Percentiles rank a stretch among this genome's conserved stretches.
phyloP scores from a whole-genome alignment of 495 filamentous ascomycete species.

The Penicillium psychrofluorescens region DNA sequence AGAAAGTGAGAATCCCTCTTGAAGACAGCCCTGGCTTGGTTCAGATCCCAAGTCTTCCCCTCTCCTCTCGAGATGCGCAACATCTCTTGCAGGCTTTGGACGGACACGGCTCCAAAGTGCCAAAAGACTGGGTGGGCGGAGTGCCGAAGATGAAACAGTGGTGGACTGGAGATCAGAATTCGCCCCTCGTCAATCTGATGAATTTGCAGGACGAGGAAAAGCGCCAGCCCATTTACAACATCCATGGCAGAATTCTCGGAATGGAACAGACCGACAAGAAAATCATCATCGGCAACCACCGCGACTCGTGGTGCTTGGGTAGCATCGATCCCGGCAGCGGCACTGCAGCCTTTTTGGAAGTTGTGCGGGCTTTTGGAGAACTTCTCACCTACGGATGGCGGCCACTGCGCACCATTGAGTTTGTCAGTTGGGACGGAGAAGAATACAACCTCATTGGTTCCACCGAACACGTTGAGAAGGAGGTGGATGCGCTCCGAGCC shows the following conservation, averaged over 20 bases:
- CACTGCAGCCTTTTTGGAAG: conserved; percentile 84
- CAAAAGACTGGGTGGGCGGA: conserved; percentile 68
- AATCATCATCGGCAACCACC: conserved; percentile 88
- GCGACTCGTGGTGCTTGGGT: conserved; percentile 89
- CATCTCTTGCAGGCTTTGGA: conserved; percentile 68
- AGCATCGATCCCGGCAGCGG: conserved; percentile 80
- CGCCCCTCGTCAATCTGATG: conserved; percentile 73
- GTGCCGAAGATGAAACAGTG: conserved; percentile 64
- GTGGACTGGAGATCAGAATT: conserved; percentile 76
- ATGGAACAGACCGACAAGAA: conserved; percentile 76
- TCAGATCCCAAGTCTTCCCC: conserved; percentile 80
- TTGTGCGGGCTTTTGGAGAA: conserved; percentile 75
- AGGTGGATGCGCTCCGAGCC: conserved; percentile 47
- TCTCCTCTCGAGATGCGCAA: conserved; percentile 84
- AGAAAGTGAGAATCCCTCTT: conserved; percentile 52
- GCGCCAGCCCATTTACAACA: conserved; percentile 82
- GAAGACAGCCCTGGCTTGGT: conserved; percentile 66
- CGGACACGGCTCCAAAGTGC: conserved; percentile 64
- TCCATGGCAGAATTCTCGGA: conserved; percentile 75
- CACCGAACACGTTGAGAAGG: conserved; percentile 85
- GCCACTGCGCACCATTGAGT: conserved; percentile 87
- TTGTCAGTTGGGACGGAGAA: conserved; percentile 89
- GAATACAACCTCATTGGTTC: conserved; percentile 93
- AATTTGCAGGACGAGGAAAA: conserved; percentile 83
- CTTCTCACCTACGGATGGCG: conserved; percentile 71